Percentiles rank a stretch among this genome's conserved stretches.
These are phyloP conservation scores for Solanum etuberosum DNA, from an alignment of 257 asterid species.

Conservation along the genomic window DNA sequence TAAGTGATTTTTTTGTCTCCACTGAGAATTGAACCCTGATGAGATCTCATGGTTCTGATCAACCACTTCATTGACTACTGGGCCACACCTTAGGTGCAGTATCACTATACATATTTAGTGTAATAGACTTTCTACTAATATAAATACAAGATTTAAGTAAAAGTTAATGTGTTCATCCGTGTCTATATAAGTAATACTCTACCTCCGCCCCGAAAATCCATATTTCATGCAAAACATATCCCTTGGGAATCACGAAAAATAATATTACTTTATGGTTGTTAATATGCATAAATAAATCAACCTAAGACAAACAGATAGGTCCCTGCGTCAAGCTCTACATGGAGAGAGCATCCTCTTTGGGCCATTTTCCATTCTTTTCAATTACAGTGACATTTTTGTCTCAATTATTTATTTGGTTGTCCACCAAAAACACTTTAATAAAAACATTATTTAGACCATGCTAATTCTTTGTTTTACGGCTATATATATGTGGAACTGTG, in stretches of 20 bases:
- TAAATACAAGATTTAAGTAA: not conserved
- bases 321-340: not conserved
- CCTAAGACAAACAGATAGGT: not conserved
- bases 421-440: not conserved
- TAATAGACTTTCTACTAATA: not conserved
- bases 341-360: conserved; percentile 6
- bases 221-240: not conserved
- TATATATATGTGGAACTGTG: not conserved
- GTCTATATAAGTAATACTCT: not conserved
- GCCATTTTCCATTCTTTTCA: not conserved
- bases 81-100: not conserved
- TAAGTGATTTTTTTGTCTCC: not conserved
- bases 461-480: not conserved
- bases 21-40: not conserved
- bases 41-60: not conserved
- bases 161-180: not conserved
- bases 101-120: not conserved
- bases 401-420: not conserved
- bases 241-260: not conserved
- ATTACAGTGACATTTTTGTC: not conserved
- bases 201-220: not conserved
- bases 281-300: not conserved
- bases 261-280: conserved; percentile 1
- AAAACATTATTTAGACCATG: not conserved
- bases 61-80: not conserved